Evolutionary conservation across 495 filamentous ascomycete genomes (phyloP).

Genomic region (Penicillium atrosanguineum): DNA sequence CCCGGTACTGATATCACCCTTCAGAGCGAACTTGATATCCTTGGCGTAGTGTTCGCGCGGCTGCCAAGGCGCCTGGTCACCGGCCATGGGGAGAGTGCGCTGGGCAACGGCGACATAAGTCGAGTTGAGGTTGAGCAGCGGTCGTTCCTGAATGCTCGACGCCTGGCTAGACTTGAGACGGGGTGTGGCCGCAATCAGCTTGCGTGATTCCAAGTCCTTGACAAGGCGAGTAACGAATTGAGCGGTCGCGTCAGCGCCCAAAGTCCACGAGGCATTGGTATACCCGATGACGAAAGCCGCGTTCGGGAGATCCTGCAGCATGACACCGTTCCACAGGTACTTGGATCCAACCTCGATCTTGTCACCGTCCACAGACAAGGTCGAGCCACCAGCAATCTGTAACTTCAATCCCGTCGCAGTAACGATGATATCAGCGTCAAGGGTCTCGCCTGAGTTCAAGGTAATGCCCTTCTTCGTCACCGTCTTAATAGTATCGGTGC

Average conservation of each 20-base stretch:
- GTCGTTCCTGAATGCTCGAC: conserved; percentile 31
- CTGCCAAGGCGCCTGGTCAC: conserved; percentile 52
- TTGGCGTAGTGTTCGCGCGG: conserved; percentile 52
- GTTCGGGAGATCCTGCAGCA: conserved; percentile 62
- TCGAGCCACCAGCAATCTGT: conserved; percentile 49
- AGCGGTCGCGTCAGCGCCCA: conserved; percentile 55
- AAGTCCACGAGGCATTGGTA: conserved; percentile 57
- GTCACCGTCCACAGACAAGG: conserved; percentile 54
- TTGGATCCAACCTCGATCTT: conserved; percentile 44
- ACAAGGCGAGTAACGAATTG: conserved; percentile 46
- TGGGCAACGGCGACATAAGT: conserved; percentile 49
- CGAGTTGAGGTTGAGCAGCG: conserved; percentile 45
- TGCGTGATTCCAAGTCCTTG: conserved; percentile 38
- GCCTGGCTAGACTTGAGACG: conserved; percentile 32
- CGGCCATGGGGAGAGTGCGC: conserved; percentile 41
- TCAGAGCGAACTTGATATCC: conserved; percentile 50
- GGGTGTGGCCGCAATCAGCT: conserved; percentile 37
- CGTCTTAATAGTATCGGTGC: conserved; percentile 64
- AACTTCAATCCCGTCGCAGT: conserved; percentile 71
- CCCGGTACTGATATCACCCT: conserved; percentile 42
- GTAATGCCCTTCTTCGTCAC: conserved; percentile 59
- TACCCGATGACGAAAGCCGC: conserved; percentile 56
- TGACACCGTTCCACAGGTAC: conserved; percentile 57
- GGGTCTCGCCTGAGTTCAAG: conserved; percentile 52
- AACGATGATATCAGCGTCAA: conserved; percentile 70